Percentiles rank a stretch among this genome's conserved stretches.
Evolutionary conservation across 2,329 filamentous ascomycete species (phyloP).

Genomic region (Tolypocladium nubicola): DNA sequence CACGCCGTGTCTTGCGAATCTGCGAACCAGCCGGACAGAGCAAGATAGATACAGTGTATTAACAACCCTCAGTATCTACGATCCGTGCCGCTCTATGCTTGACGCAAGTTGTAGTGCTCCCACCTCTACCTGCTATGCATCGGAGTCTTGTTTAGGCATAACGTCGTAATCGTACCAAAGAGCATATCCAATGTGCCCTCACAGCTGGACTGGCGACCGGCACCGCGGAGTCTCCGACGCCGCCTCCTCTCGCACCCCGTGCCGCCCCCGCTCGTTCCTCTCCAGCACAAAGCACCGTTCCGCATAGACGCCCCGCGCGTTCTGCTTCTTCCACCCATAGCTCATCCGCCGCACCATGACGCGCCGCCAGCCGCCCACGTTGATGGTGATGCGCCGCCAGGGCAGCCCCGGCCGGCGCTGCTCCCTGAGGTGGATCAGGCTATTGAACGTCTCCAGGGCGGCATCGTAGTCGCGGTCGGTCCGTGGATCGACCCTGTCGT

Average conservation of each 20-base stretch:
- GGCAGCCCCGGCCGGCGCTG: slow-evolving; percentile 6
- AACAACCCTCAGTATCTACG: no score
- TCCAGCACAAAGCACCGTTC: slow-evolving; percentile 36
- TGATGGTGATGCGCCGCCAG: slow-evolving; percentile 33
- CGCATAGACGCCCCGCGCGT: slow-evolving; percentile 31
- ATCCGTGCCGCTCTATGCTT: no score
- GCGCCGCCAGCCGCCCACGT: slow-evolving; percentile 36
- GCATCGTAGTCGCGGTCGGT: slow-evolving; percentile 27
- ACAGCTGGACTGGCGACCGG: slow-evolving; percentile 2
- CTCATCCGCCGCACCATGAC: slow-evolving; percentile 32
- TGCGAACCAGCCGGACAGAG: no score
- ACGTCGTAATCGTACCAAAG: background rate
- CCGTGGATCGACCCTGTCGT: slow-evolving; percentile 14
- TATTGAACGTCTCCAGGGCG: slow-evolving; percentile 20
- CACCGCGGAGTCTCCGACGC: slow-evolving; percentile 16
- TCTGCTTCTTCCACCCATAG: slow-evolving; percentile 27
- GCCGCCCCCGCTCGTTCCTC: slow-evolving; percentile 9
- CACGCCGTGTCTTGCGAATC: no score
- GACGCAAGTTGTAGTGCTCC: no score
- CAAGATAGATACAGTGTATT: no score
- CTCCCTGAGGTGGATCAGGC: slow-evolving; percentile 19
- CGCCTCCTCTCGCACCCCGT: slow-evolving; percentile 15
- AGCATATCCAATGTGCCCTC: background rate
- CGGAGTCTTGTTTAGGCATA: no score
- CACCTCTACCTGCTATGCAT: no score